These are phyloP conservation scores for Cladophialophora carrionii DNA, from an alignment of 2,329 filamentous ascomycete species.

Conservation along the genomic window DNA sequence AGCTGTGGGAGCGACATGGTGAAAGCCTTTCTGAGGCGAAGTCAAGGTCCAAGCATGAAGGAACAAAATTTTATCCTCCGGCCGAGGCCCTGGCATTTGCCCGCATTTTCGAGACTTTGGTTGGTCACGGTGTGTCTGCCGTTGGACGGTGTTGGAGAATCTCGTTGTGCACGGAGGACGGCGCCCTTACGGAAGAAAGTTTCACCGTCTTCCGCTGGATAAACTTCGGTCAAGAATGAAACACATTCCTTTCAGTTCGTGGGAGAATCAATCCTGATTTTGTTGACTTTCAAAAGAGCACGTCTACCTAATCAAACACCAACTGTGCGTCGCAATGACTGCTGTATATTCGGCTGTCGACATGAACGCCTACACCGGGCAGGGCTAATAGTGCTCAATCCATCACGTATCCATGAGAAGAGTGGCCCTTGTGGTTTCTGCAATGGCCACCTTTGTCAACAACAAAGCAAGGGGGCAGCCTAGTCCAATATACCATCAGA, in stretches of 20 bases:
- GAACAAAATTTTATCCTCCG: conserved; percentile 6
- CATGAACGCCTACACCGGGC: neutral
- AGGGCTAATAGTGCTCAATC: neutral
- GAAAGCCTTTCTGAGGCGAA: neutral
- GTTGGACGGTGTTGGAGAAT: conserved; percentile 5
- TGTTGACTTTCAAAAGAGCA: neutral
- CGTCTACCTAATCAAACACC: neutral
- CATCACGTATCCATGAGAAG: neutral
- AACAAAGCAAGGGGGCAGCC: neutral
- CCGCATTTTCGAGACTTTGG: conserved; percentile 12
- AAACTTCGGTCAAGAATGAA: neutral
- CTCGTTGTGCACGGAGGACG: too few relatives aligned
- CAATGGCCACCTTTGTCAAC: neutral
- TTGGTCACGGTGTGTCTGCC: neutral
- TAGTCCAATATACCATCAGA: neutral
- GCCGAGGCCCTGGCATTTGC: neutral
- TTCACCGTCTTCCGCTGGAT: neutral
- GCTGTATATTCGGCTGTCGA: neutral
- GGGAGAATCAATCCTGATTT: neutral
- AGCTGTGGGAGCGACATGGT: conserved; percentile 6
- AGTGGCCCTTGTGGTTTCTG: neutral
- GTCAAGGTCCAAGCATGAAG: neutral
- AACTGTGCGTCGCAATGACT: neutral
- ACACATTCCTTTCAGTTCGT: too few relatives aligned
- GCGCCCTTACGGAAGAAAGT: neutral